Percentiles rank a stretch among this genome's conserved stretches.
These are phyloP conservation scores for Breviolum minutum DNA, from an alignment of 73 alveolate species.

Conservation along the genomic window DNA sequence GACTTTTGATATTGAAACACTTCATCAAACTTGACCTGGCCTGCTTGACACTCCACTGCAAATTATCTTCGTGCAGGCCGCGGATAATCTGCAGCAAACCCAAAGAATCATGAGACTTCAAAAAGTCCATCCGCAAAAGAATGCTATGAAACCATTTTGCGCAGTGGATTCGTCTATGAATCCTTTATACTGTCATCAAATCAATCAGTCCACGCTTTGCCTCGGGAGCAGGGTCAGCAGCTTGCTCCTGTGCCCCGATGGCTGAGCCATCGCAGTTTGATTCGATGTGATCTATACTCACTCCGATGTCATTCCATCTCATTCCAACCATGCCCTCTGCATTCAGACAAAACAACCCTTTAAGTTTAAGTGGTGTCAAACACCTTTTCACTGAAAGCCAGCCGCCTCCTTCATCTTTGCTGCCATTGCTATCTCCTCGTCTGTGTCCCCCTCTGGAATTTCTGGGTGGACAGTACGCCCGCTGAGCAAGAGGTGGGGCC, in stretches of 20 bases:
- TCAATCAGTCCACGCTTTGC: background rate
- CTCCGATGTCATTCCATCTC: too few relatives aligned
- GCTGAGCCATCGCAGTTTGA: background rate
- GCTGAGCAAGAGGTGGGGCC: conserved; percentile 79
- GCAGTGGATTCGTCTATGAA: too few relatives aligned
- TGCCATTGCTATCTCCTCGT: conserved; percentile 45
- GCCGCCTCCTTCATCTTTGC: conserved; percentile 60
- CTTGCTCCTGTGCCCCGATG: conserved; percentile 56
- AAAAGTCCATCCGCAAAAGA: background rate
- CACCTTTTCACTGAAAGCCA: background rate
- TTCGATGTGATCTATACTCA: background rate
- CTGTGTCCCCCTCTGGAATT: conserved; percentile 90
- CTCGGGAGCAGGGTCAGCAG: conserved; percentile 65
- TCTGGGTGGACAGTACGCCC: conserved; percentile 89
- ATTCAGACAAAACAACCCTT: background rate
- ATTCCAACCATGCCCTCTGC: background rate
- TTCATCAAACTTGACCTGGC: background rate
- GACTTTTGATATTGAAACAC: background rate
- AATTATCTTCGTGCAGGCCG: conserved; percentile 49
- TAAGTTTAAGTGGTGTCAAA: too few relatives aligned
- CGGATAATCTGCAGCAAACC: conserved; percentile 41
- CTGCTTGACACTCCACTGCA: conserved; percentile 93
- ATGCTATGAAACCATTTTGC: too few relatives aligned
- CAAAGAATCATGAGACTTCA: background rate
- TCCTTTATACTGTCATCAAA: too few relatives aligned